phyloP scores from a whole-genome alignment of 805 yeast genomes.

The Scheffersomyces coipomensis region DNA sequence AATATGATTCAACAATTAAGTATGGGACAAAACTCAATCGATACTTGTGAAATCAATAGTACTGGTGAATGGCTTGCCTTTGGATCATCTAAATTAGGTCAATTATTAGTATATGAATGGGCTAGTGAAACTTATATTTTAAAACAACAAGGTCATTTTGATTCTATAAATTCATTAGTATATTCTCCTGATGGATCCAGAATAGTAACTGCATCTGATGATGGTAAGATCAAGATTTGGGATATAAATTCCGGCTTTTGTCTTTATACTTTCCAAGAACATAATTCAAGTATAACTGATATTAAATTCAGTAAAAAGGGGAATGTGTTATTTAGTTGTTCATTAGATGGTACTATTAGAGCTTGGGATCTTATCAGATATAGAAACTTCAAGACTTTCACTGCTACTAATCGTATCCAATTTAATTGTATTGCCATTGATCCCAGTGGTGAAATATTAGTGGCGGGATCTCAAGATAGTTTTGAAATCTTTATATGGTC shows the following conservation, averaged over 20 bases:
- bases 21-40: slow-evolving; percentile 89
- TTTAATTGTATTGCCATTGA: slow-evolving; percentile 90
- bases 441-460: slow-evolving; percentile 94
- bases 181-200: slow-evolving; percentile 95
- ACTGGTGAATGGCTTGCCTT: slow-evolving; percentile 97
- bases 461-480: slow-evolving; percentile 89
- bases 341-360: slow-evolving; percentile 93
- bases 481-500: slow-evolving; percentile 96
- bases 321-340: slow-evolving; percentile 85
- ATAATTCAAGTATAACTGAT: slow-evolving; percentile 82
- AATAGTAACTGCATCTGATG: slow-evolving; percentile 92
- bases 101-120: slow-evolving; percentile 96
- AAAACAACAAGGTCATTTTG: slow-evolving; percentile 97
- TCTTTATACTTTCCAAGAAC: slow-evolving; percentile 88
- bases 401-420: slow-evolving; percentile 85
- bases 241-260: slow-evolving; percentile 91
- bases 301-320: slow-evolving; percentile 87
- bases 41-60: slow-evolving; percentile 72
- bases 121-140: slow-evolving; percentile 93
- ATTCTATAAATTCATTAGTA: slow-evolving; percentile 75
- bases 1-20: slow-evolving; percentile 79
- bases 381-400: slow-evolving; percentile 91
- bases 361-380: slow-evolving; percentile 96
- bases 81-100: slow-evolving; percentile 91
- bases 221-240: slow-evolving; percentile 97